These are phyloP conservation scores for Dactylellina parvicollis DNA, from an alignment of 2,329 filamentous ascomycete species.

Conservation along the genomic window DNA sequence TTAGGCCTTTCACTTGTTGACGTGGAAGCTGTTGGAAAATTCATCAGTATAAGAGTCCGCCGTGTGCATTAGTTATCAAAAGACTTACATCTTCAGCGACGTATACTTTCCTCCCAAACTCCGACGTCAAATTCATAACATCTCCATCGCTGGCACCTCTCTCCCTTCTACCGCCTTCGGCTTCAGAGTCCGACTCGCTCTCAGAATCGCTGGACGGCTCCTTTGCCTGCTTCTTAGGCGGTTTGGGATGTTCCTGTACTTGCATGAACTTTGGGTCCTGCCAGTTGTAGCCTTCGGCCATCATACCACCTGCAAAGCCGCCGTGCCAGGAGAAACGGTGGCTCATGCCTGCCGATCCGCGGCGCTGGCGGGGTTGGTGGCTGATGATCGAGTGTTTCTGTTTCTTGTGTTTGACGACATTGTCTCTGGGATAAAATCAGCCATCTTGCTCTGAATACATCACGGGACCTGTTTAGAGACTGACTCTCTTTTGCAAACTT, in stretches of 20 bases:
- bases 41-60: background rate
- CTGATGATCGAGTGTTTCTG: slow-evolving; percentile 56
- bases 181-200: slow-evolving; percentile 30
- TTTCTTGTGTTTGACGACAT: slow-evolving; percentile 58
- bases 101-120: slow-evolving; percentile 51
- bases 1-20: slow-evolving; percentile 48
- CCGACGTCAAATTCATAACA: slow-evolving; percentile 50
- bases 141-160: slow-evolving; percentile 46
- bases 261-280: slow-evolving; percentile 49
- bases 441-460: background rate
- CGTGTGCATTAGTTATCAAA: background rate
- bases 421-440: slow-evolving; percentile 52
- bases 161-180: slow-evolving; percentile 4
- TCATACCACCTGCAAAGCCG: slow-evolving; percentile 33
- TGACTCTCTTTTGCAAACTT: slow-evolving; percentile 53
- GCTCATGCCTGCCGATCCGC: slow-evolving; percentile 41
- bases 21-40: slow-evolving; percentile 32
- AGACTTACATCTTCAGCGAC: slow-evolving; percentile 51
- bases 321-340: slow-evolving; percentile 52
- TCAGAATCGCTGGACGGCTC: slow-evolving; percentile 38
- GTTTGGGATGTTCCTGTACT: slow-evolving; percentile 44
- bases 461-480: slow-evolving; percentile 1
- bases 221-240: slow-evolving; percentile 39
- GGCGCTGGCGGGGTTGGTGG: slow-evolving; percentile 45
- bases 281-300: slow-evolving; percentile 47